Percentiles rank a stretch among this genome's conserved stretches.
phyloP scores from a whole-genome alignment of 2,329 filamentous ascomycete species.

The Epichloe aotearoae region DNA sequence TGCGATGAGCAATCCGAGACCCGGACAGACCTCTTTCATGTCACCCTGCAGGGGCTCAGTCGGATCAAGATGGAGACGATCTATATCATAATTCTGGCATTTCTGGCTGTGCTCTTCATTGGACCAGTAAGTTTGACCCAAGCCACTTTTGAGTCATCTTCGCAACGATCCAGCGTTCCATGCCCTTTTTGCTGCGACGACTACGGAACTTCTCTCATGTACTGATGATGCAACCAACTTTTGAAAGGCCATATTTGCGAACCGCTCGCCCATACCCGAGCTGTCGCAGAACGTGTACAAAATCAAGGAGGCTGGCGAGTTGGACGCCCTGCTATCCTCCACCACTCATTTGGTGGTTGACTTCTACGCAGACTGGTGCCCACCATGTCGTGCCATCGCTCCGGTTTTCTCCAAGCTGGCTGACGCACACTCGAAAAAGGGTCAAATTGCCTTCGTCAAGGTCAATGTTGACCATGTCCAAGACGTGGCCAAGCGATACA shows the following conservation, averaged over 20 bases:
- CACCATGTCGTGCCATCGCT: constrained; percentile 34
- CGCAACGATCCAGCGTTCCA: not conserved
- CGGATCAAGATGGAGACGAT: not conserved
- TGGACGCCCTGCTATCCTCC: constrained; percentile 24
- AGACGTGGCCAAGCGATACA: constrained; percentile 48
- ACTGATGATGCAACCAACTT: not conserved
- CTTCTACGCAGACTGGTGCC: constrained; percentile 39
- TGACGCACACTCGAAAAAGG: constrained; percentile 10
- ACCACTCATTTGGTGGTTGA: constrained; percentile 31
- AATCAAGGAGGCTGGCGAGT: constrained; percentile 16
- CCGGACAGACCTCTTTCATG: not conserved
- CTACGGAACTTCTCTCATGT: not conserved
- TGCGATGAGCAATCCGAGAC: too few relatives aligned
- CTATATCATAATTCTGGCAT: not conserved
- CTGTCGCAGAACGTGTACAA: constrained; percentile 26
- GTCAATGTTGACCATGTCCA: constrained; percentile 13
- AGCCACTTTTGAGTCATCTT: not conserved
- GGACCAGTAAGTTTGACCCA: not conserved
- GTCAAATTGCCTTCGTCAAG: constrained; percentile 10
- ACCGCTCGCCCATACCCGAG: constrained; percentile 22
- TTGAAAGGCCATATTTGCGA: not conserved
- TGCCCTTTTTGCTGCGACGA: not conserved
- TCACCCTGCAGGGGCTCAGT: not conserved
- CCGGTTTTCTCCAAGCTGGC: constrained; percentile 39
- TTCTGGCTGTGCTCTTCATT: not conserved